Evolutionary conservation across 208 protist genomes (phyloP), one percentile per base, ranked within the genome.

Genomic region (Leishmania braziliensis): DNA sequence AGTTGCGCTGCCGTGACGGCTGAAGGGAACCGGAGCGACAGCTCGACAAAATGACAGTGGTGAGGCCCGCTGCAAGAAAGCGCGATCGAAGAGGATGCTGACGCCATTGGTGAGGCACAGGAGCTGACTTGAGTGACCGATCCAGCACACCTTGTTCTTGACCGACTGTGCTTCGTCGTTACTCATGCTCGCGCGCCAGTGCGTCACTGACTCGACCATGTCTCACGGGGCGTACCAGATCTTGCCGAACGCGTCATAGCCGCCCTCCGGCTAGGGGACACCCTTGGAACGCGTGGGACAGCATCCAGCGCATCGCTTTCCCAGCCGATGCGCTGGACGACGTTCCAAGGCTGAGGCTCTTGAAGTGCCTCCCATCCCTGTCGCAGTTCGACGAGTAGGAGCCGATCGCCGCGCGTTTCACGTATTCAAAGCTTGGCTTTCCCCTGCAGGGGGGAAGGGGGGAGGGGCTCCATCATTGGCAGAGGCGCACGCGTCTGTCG

Each of bases 61-160:
- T 43, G 92, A 92, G 18, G 81, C 83, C 14, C 92, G 81, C 20
- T 92, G n/a, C 26, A 77, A 86, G 78, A 92, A 98, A 29, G 97
- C 89, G n/a, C 93, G 95, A 79, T 98, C 95, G 36, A 96, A 93
- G 23, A 98, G 80, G 68, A 98, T 87, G 82, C 87, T 96, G 18
- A 87, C 48, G 60, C 93, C 92, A 51, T 74, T 80, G 50, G 62
- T 48, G 12, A 94, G 79, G 76, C 96, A 94, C 54, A 98, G 85
- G n/a, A 96, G 86, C 74, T 87, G 80, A 3, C 86, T 92, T 23
- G 94, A 86, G 86, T 98, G 95, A 2, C 93, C 92, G 43, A 97
- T 88, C 90, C 93, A 98, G 63, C 91, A 97, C 29, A 84, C 88
- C 29, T 78, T 80, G 82, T 92, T 80, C 51, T 43, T 82, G 39